Conservation (phyloP, 176 grass and related monocot genomes). For the Phoenix dactylifera region DNA sequence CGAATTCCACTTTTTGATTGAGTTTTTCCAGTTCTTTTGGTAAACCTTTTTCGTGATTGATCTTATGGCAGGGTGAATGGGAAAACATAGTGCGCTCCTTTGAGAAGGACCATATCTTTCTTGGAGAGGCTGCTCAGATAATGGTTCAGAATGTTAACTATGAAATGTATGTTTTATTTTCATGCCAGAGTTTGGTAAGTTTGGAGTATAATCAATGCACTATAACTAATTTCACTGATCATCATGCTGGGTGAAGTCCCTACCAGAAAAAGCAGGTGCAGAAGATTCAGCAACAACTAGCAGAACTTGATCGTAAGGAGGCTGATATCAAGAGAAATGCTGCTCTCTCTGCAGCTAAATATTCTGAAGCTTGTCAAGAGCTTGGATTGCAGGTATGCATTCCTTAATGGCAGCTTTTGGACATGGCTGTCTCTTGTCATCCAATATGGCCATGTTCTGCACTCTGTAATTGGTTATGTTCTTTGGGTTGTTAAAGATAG, state of each 20-base stretch:
- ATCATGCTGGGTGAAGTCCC: conserved; percentile 38
- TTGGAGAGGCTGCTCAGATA: conserved; percentile 83
- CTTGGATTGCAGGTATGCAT: conserved; percentile 60
- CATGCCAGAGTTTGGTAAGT: background rate
- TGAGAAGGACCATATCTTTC: conserved; percentile 92
- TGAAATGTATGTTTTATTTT: conserved; percentile 60
- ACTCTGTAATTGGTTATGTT: background rate
- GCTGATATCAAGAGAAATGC: conserved; percentile 76
- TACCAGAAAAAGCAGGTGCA: conserved; percentile 94
- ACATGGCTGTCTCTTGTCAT: no score
- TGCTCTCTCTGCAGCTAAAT: conserved; percentile 64
- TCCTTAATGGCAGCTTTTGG: background rate
- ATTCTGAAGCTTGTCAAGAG: conserved; percentile 82
- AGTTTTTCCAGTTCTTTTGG: background rate
- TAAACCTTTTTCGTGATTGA: background rate
- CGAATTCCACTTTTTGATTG: background rate
- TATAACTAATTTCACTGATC: background rate
- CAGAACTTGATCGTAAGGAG: conserved; percentile 78
- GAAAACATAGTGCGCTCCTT: conserved; percentile 61
- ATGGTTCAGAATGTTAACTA: conserved; percentile 98
- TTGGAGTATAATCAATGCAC: no score
- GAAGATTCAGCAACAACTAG: conserved; percentile 85
- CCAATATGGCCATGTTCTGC: no score
- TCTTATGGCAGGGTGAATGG: conserved; percentile 64
- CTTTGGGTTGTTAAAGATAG: background rate